phyloP scores from a whole-genome alignment of 768 basidiomycete species.

The Amyloporia xantha region DNA sequence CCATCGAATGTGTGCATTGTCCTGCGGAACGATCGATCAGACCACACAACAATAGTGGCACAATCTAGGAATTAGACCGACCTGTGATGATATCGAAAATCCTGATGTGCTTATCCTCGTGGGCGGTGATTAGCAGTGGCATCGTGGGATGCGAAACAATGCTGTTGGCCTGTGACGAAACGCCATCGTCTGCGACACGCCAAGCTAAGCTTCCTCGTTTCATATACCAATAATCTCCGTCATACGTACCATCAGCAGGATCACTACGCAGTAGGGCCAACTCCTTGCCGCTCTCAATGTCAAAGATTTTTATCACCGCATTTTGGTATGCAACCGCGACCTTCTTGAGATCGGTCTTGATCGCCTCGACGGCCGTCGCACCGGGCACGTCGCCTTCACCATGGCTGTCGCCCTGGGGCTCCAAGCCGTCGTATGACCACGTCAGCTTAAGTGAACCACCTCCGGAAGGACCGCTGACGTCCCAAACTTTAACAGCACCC shows the following conservation, averaged over 20 bases:
- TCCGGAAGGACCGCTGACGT: slow-evolving; percentile 62
- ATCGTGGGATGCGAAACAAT: slow-evolving; percentile 88
- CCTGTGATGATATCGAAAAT: slow-evolving; percentile 83
- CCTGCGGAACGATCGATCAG: slow-evolving; percentile 33
- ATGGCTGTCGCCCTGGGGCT: slow-evolving; percentile 34
- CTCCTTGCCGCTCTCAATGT: slow-evolving; percentile 85
- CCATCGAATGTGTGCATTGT: slow-evolving; percentile 84
- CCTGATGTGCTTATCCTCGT: slow-evolving; percentile 91
- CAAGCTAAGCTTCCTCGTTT: background rate
- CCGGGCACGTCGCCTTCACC: slow-evolving; percentile 48
- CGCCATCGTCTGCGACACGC: slow-evolving; percentile 46
- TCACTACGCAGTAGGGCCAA: slow-evolving; percentile 54
- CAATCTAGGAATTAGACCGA: slow-evolving; percentile 20
- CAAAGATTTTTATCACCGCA: slow-evolving; percentile 84
- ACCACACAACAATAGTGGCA: background rate
- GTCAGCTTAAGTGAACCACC: slow-evolving; percentile 63
- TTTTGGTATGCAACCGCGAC: slow-evolving; percentile 90
- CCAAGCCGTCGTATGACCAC: slow-evolving; percentile 76
- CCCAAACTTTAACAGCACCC: slow-evolving; percentile 91
- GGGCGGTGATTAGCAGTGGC: slow-evolving; percentile 80
- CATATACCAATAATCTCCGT: no score
- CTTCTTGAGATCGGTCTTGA: slow-evolving; percentile 77
- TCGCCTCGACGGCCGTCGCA: slow-evolving; percentile 78
- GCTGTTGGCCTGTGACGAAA: slow-evolving; percentile 77
- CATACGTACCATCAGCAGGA: slow-evolving; percentile 45